Percentiles rank a stretch among this genome's conserved stretches.
Conservation (phyloP, 2,329 filamentous ascomycete genomes). For the Aspergillus sp. region DNA sequence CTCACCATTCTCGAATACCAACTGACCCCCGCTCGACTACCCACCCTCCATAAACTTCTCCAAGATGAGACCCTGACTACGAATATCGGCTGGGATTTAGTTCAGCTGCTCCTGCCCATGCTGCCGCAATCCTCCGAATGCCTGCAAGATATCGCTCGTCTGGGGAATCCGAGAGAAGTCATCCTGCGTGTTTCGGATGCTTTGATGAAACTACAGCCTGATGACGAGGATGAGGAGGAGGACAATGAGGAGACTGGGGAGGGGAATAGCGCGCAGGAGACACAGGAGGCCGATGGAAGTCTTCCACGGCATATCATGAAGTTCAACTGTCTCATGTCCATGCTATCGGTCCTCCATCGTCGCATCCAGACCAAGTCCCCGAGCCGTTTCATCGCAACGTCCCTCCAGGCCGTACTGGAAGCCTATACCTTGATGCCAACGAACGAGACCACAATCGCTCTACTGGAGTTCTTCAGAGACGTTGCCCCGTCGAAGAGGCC, state of each 20-base stretch:
- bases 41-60: conserved; percentile 51
- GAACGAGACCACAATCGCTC: conserved; percentile 50
- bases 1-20: conserved; percentile 60
- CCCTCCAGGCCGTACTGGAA: conserved; percentile 54
- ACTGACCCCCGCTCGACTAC: conserved; percentile 51
- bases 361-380: conserved; percentile 59
- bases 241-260: conserved; percentile 22
- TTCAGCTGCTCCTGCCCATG: conserved; percentile 55
- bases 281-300: conserved; percentile 15
- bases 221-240: conserved; percentile 26
- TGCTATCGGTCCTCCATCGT: conserved; percentile 53
- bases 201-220: conserved; percentile 50
- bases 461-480: conserved; percentile 52
- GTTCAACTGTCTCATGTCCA: conserved; percentile 40
- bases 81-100: conserved; percentile 62
- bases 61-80: conserved; percentile 55
- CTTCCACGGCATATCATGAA: conserved; percentile 24
- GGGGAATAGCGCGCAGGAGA: conserved; percentile 7
- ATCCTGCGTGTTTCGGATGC: conserved; percentile 58
- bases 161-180: conserved; percentile 59
- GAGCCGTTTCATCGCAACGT: conserved; percentile 58
- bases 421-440: conserved; percentile 53
- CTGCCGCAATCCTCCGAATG: conserved; percentile 53
- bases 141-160: conserved; percentile 53
- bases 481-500: conserved; percentile 53